Evolutionary conservation across 1,284 basidiomycete species (phyloP), one percentile per base, ranked within the genome.

Genomic region (Rhodotorula mucilaginosa): DNA sequence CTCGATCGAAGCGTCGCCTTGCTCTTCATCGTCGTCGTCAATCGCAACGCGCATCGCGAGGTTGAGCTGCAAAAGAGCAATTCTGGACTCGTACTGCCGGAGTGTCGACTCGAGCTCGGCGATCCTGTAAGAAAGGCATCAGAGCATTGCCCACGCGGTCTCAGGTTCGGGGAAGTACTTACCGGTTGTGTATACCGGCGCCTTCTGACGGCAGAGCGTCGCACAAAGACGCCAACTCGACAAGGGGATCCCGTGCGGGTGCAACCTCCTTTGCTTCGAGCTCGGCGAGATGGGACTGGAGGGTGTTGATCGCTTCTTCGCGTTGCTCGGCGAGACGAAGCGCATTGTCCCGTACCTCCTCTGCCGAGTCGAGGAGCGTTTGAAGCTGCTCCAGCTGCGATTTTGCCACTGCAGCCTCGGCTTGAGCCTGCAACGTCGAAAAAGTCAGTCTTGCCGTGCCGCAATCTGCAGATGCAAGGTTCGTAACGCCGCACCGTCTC

Each of bases 61-160:
- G 47, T 70, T 69, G 61, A 63, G 68, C 58, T 70, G 69, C 6
- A 75, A 61, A 6, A 68, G 61, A 3, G 69, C 70, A 49, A 75
- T 74, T 3, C 47, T 48, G 16, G 64, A 52, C 61, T 69, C 56
- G 52, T 73, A 70, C 12, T 61, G n/a, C 16, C 16, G 54, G 15
- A 29, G 26, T 8, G 54, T 56, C 26, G 26, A n/a, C 18, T 56
- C 54, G 5, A 56, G 26, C 54, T 29, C 54, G 18, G 44, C 23
- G 23, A n/a, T 15, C 6, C 58, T 26, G 19, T 6, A 2, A 21
- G 39, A 26, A 2, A n/a, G 15, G 13, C 13, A 7, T 47, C 44
- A 60, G 39, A 16, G 4, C 23, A 12, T 7, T 7, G 26, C n/a
- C 58, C 2, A 5, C 12, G 23, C 13, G 12, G 15, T 13, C 39